Conservation (phyloP, 1,284 basidiomycete genomes). For the Exobasidium cylindrosporum region DNA sequence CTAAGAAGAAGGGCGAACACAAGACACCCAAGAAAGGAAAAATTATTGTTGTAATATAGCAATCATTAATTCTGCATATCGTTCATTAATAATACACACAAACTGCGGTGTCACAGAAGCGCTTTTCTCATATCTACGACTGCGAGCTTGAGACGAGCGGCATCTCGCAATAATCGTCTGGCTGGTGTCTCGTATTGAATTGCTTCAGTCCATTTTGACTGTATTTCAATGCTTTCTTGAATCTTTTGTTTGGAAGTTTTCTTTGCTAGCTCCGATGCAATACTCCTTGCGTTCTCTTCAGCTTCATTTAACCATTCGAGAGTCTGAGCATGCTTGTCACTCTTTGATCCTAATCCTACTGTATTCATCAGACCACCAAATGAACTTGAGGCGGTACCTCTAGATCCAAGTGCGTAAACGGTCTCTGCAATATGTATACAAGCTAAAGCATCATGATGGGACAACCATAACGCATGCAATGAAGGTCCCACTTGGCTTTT, state of each 20-base stretch:
- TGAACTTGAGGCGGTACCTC: neutral
- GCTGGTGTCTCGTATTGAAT: conserved; percentile 15
- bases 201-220: conserved; percentile 13
- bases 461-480: conserved; percentile 36
- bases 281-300: conserved; percentile 5
- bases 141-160: conserved; percentile 14
- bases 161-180: conserved; percentile 24
- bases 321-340: conserved; percentile 8
- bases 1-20: no score
- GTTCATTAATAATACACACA: no score
- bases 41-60: neutral
- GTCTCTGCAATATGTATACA: conserved; percentile 46
- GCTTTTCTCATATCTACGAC: conserved; percentile 1
- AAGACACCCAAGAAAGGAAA: no score
- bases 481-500: neutral
- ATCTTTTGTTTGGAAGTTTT: neutral
- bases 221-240: neutral
- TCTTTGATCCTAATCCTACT: neutral
- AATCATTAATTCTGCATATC: neutral
- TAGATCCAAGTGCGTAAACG: conserved; percentile 28
- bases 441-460: conserved; percentile 32
- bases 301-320: conserved; percentile 27
- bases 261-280: conserved; percentile 7
- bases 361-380: neutral
- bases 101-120: neutral